These are phyloP conservation scores for Pseudopyrenochaeta lycopersici DNA, from an alignment of 2,329 filamentous ascomycete species.

Conservation along the genomic window DNA sequence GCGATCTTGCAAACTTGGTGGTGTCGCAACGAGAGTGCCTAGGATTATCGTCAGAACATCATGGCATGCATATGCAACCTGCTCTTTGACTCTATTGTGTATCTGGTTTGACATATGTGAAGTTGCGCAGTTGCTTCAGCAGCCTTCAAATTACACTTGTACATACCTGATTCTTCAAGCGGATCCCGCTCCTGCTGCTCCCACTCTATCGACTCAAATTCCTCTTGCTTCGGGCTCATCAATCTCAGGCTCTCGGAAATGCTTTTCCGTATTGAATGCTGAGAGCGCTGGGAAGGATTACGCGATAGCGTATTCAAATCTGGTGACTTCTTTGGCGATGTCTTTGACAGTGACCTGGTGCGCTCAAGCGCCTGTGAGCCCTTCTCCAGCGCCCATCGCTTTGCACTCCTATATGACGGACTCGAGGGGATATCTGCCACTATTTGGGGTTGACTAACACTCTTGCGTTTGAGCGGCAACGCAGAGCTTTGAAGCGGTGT, in stretches of 20 bases:
- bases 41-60: slow-evolving; percentile 5
- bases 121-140: neutral
- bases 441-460: slow-evolving; percentile 33
- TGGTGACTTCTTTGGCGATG: slow-evolving; percentile 36
- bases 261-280: slow-evolving; percentile 44
- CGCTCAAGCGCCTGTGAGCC: slow-evolving; percentile 45
- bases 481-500: slow-evolving; percentile 26
- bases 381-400: slow-evolving; percentile 48
- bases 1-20: slow-evolving; percentile 39
- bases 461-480: slow-evolving; percentile 44
- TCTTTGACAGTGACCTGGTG: slow-evolving; percentile 42
- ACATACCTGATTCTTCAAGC: slow-evolving; percentile 37
- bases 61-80: neutral
- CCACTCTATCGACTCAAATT: slow-evolving; percentile 38
- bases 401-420: slow-evolving; percentile 46
- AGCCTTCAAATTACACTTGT: neutral
- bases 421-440: slow-evolving; percentile 36
- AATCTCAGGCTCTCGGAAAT: slow-evolving; percentile 42
- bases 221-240: slow-evolving; percentile 41
- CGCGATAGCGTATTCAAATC: slow-evolving; percentile 36
- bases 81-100: too few relatives aligned
- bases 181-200: slow-evolving; percentile 31
- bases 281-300: slow-evolving; percentile 41
- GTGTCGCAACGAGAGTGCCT: slow-evolving; percentile 36
- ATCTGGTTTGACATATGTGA: too few relatives aligned